Conservation (phyloP, 73 alveolate species). For the Paraurostyla sp. region DNA sequence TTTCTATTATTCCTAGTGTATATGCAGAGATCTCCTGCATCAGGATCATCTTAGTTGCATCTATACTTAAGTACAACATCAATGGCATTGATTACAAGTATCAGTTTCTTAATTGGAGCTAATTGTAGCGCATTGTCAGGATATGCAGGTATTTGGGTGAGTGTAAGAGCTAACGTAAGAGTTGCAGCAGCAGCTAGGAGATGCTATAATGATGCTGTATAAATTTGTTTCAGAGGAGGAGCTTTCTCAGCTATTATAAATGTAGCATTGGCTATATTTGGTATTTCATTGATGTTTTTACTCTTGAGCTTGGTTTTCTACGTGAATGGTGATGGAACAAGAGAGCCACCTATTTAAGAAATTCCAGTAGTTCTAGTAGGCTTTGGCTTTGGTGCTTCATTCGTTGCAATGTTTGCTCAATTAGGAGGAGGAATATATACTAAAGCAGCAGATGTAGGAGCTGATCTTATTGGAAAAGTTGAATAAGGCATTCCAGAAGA, state of each 20-base stretch:
- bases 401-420: constrained; percentile 92
- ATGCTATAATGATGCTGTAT: constrained; percentile 85
- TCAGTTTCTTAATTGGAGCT: constrained; percentile 86
- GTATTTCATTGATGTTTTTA: constrained; percentile 76
- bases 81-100: constrained; percentile 73
- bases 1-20: constrained; percentile 69
- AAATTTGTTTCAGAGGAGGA: constrained; percentile 90
- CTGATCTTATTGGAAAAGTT: constrained; percentile 92
- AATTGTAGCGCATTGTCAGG: constrained; percentile 87
- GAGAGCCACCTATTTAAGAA: constrained; percentile 80
- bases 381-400: constrained; percentile 91
- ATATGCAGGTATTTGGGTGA: constrained; percentile 92
- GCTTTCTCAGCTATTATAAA: constrained; percentile 88
- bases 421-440: constrained; percentile 92
- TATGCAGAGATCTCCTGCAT: constrained; percentile 68
- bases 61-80: constrained; percentile 66
- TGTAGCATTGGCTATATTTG: constrained; percentile 88
- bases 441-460: constrained; percentile 97
- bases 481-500: constrained; percentile 94
- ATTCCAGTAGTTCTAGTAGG: constrained; percentile 87
- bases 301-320: constrained; percentile 62
- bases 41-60: constrained; percentile 59
- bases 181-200: constrained; percentile 88
- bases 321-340: constrained; percentile 17
- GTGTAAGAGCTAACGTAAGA: constrained; percentile 89